Base-by-base conservation (phyloP, 164 flowering plant genomes). In the Stephania cephalantha region DNA sequence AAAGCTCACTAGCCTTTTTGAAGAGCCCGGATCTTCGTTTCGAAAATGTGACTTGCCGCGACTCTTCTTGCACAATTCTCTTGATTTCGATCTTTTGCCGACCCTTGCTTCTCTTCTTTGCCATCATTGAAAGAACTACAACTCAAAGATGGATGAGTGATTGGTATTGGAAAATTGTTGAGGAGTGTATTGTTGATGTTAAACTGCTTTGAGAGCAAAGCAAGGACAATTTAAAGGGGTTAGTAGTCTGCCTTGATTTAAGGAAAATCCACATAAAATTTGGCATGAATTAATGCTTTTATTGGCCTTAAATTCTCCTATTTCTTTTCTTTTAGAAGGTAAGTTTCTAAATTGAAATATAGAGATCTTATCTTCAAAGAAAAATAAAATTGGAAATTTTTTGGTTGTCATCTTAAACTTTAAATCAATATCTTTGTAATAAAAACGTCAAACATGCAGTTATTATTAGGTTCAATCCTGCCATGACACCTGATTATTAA, bases 1-100 rank as follows among this genome's bases (percentile, higher is more conserved):
- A 87, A 11, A 91, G 90, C 73, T 93, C 97, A 74, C 90, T 85
- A 0, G 95, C 94, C 73, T 91, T 90, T 82, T 91, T 92, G 83
- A 92, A 90, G 1, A 92, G 83, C 0, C 97, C 95, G 0, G 86
- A 72, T 7, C 90, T 85, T 4, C 95, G 86, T 53, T 92, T 92
- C 0, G 95, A 92, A 81, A 91, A 93, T 10, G 96, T 88, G 5
- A 89, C 97, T 74, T 90, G 94, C 0, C 86, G 76, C 25, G 85
- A 73, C 29, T 78, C 85, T 31, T 84, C 80, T 9, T 79, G 81
- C 22, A 77, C 50, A 0, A 90, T 88, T 69, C 83, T 87, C 25
- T 80, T 82, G 13, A 88, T 88, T 45, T 85, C 82, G 42, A 91
- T 89, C 88, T 83, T 92, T 66, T 86, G 89, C 2, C 95, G 87